Percentiles rank a stretch among this genome's conserved stretches.
Evolutionary conservation across 768 basidiomycete genomes (phyloP).

Genomic region (Hericium alpestre): DNA sequence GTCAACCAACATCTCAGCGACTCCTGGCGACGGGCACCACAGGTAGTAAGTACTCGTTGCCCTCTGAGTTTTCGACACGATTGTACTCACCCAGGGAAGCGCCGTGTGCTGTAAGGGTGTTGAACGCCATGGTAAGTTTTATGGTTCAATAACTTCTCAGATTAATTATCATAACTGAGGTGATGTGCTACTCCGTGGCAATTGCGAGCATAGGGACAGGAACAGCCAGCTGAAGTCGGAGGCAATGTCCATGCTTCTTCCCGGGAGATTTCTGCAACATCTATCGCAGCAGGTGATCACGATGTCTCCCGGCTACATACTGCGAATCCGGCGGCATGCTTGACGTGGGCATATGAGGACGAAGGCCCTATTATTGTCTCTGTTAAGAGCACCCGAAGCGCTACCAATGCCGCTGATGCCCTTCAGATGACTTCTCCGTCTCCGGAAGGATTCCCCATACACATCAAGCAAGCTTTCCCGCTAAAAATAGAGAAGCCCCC

Average conservation of each 20-base stretch:
- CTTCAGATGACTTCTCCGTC: constrained; percentile 1
- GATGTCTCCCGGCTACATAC: not conserved
- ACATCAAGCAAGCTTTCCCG: constrained; percentile 11
- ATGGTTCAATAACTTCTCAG: constrained; percentile 1
- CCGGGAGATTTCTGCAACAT: not conserved
- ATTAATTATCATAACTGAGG: not conserved
- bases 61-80: not conserved
- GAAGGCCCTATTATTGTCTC: not conserved
- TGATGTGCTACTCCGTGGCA: not conserved
- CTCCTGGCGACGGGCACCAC: not conserved
- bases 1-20: not conserved
- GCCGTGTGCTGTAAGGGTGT: not conserved
- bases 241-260: not conserved
- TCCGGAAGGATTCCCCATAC: constrained; percentile 12
- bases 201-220: no score
- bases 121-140: not conserved
- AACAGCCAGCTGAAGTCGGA: no score
- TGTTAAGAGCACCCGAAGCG: not conserved
- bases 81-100: not conserved
- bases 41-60: not conserved
- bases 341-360: not conserved
- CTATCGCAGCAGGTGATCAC: not conserved
- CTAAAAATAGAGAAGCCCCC: constrained; percentile 10
- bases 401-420: not conserved
- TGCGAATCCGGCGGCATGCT: not conserved